Conservation (phyloP, 1,139 yeast species). For the Keqinozyma sinolaborantium region DNA sequence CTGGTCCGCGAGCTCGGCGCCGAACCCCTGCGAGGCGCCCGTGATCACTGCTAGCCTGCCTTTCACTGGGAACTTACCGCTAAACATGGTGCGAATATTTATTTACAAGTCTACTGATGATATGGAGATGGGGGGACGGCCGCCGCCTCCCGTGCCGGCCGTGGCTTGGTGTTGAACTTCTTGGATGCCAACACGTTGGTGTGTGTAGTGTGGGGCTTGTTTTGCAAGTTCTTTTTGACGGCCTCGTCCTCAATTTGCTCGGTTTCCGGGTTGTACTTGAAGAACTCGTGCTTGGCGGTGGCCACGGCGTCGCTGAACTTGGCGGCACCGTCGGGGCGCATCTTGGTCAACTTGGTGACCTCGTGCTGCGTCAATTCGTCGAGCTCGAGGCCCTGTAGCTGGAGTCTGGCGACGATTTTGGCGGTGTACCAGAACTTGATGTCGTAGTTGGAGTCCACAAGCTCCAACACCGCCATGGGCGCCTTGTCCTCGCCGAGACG, state of each 20-base stretch:
- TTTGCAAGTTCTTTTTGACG: constrained; percentile 26
- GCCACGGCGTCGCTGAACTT: constrained; percentile 63
- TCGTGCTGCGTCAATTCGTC: constrained; percentile 61
- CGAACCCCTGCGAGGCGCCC: constrained; percentile 96
- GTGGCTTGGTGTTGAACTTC: constrained; percentile 31
- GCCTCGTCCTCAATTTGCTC: constrained; percentile 21
- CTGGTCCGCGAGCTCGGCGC: constrained; percentile 69
- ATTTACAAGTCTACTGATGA: too few species aligned
- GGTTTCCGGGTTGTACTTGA: constrained; percentile 28
- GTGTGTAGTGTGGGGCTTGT: constrained; percentile 28
- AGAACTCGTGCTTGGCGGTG: constrained; percentile 57
- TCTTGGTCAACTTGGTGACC: constrained; percentile 46
- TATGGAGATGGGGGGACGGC: constrained; percentile 39
- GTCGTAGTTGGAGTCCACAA: constrained; percentile 75
- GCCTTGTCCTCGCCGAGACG: constrained; percentile 86
- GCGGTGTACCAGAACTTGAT: constrained; percentile 77
- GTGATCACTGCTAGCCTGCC: constrained; percentile 72
- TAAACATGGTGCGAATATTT: constrained; percentile 16
- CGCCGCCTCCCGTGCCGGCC: constrained; percentile 16
- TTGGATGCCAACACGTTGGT: constrained; percentile 30
- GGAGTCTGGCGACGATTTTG: constrained; percentile 73
- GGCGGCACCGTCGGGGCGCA: constrained; percentile 47
- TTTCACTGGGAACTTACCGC: constrained; percentile 25
- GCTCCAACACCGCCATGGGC: constrained; percentile 82
- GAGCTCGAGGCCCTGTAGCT: constrained; percentile 59